These are phyloP conservation scores for Pestalotiopsis sp. DNA, from an alignment of 2,329 filamentous ascomycete species.

Conservation along the genomic window DNA sequence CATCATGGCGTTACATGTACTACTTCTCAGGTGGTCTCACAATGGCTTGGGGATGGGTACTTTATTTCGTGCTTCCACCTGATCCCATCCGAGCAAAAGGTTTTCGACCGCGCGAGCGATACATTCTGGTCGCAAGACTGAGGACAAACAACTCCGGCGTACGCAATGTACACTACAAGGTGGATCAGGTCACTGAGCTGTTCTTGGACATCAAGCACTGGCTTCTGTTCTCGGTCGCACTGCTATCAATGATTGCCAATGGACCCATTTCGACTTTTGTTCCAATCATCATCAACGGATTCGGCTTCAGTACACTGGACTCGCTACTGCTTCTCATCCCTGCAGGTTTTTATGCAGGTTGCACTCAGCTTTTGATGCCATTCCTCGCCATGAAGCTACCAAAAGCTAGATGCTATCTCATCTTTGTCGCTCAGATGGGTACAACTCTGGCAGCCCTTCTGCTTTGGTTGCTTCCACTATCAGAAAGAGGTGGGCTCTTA, in stretches of 20 bases:
- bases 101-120: conserved; percentile 28
- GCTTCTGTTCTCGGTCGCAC: conserved; percentile 40
- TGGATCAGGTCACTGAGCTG: conserved; percentile 42
- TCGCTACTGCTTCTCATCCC: conserved; percentile 46
- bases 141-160: conserved; percentile 40
- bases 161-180: conserved; percentile 47
- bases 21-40: conserved; percentile 43
- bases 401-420: conserved; percentile 38
- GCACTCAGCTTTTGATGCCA: conserved; percentile 38
- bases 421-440: conserved; percentile 41
- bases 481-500: conserved; percentile 44
- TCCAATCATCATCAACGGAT: conserved; percentile 46
- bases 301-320: conserved; percentile 46
- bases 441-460: conserved; percentile 45
- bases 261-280: conserved; percentile 47
- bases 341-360: conserved; percentile 32
- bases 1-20: conserved; percentile 46
- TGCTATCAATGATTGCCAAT: conserved; percentile 46
- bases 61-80: conserved; percentile 41
- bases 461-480: conserved; percentile 45
- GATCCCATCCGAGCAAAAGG: conserved; percentile 41
- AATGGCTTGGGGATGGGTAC: conserved; percentile 40
- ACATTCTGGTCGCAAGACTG: conserved; percentile 30
- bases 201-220: conserved; percentile 39
- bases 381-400: conserved; percentile 42